phyloP scores from a whole-genome alignment of 2,329 filamentous ascomycete species.

The Xylariaceae sp. region DNA sequence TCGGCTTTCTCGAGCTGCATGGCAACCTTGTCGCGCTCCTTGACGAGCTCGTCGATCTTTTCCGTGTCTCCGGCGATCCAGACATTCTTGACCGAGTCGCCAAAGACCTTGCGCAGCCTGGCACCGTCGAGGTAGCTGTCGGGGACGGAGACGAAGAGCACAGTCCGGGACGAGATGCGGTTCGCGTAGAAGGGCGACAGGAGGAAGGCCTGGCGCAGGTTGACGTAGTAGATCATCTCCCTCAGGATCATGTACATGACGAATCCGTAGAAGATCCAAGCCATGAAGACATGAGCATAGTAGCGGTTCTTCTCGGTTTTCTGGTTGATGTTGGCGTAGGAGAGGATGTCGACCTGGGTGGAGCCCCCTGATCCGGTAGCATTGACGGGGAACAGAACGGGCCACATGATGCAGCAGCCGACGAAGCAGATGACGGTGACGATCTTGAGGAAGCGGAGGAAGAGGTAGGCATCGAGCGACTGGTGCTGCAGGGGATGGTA shows the following conservation, averaged over 20 bases:
- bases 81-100: constrained; percentile 69
- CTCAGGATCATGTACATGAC: constrained; percentile 82
- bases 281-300: constrained; percentile 74
- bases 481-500: constrained; percentile 81
- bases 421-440: constrained; percentile 70
- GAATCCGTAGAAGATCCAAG: constrained; percentile 80
- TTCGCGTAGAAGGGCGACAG: constrained; percentile 76
- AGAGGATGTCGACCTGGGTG: constrained; percentile 66
- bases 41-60: constrained; percentile 71
- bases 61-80: constrained; percentile 77
- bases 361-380: constrained; percentile 64
- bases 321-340: constrained; percentile 66
- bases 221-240: constrained; percentile 87
- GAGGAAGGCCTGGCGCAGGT: constrained; percentile 85
- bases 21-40: constrained; percentile 72
- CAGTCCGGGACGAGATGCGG: constrained; percentile 81
- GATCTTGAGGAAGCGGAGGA: constrained; percentile 80
- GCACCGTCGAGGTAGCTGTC: constrained; percentile 66
- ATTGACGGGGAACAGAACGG: constrained; percentile 79
- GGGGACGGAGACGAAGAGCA: constrained; percentile 83
- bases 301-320: constrained; percentile 51
- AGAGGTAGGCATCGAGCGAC: constrained; percentile 85
- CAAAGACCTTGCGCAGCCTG: constrained; percentile 75
- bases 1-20: constrained; percentile 81
- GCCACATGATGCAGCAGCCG: constrained; percentile 79